Percentiles rank a stretch among this genome's conserved stretches.
These are phyloP conservation scores for Russula brevipes DNA, from an alignment of 768 basidiomycete species.

Conservation along the genomic window DNA sequence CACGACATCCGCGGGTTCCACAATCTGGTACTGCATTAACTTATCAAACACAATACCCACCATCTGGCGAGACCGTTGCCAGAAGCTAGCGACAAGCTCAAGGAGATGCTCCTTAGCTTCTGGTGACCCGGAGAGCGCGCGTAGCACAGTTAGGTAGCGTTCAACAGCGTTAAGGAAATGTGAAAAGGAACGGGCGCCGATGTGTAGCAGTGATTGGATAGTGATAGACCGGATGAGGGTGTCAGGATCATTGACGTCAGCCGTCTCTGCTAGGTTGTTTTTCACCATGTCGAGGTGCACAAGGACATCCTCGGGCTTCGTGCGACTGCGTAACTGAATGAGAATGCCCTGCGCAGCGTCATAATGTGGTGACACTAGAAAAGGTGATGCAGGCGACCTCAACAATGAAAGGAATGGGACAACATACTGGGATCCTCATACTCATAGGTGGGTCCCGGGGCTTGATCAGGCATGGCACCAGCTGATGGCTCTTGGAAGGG, in stretches of 20 bases:
- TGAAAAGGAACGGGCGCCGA: conserved; percentile 94
- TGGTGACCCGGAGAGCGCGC: conserved; percentile 45
- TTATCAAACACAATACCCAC: conserved; percentile 93
- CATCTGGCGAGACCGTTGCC: conserved; percentile 83
- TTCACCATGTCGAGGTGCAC: conserved; percentile 66
- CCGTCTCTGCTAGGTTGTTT: conserved; percentile 54
- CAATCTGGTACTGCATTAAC: conserved; percentile 96
- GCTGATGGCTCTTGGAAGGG: conserved; percentile 65
- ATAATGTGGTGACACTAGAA: conserved; percentile 66
- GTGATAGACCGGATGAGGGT: conserved; percentile 68
- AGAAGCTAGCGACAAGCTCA: conserved; percentile 66
- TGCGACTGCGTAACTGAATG: conserved; percentile 73
- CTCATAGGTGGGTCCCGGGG: conserved; percentile 75
- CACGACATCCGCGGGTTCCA: conserved; percentile 90
- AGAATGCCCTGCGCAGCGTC: conserved; percentile 76
- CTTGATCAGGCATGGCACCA: conserved; percentile 58
- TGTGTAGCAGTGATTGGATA: conserved; percentile 81
- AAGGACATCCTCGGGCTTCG: conserved; percentile 77
- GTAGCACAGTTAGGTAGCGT: conserved; percentile 78
- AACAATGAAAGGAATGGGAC: background rate
- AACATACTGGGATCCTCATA: conserved; percentile 73
- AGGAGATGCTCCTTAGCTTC: conserved; percentile 71
- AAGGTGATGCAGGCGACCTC: background rate
- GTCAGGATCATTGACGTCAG: conserved; percentile 59
- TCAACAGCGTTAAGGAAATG: conserved; percentile 98